Conservation (phyloP, 352 stramenopile species). For the Pythium rhizo-oryzae region DNA sequence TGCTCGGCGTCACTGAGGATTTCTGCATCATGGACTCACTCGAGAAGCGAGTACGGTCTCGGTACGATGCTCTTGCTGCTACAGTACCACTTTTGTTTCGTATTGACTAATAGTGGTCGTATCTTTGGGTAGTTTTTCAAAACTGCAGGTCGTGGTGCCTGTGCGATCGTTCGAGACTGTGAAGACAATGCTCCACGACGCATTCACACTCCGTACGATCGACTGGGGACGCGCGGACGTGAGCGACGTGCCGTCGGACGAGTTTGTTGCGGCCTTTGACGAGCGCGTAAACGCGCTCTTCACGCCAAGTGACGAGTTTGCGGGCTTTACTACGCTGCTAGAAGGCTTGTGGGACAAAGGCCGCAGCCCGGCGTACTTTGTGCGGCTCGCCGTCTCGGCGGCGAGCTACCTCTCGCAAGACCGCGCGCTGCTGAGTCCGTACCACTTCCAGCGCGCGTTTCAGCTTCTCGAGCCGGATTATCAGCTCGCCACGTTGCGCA, state of each 20-base stretch:
- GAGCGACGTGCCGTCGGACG: constrained; percentile 20
- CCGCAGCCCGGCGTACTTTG: constrained; percentile 58
- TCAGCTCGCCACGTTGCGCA: constrained; percentile 71
- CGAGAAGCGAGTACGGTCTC: constrained; percentile 80
- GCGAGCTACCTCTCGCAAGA: constrained; percentile 48
- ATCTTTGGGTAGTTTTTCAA: constrained; percentile 60
- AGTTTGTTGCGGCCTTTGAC: constrained; percentile 51
- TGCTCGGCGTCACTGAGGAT: constrained; percentile 78
- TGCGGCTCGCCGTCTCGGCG: constrained; percentile 54
- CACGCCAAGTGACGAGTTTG: constrained; percentile 30
- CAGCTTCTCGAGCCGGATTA: constrained; percentile 71
- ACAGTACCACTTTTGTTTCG: no score
- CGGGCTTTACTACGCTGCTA: constrained; percentile 52
- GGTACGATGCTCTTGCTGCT: constrained; percentile 32
- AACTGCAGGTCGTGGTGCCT: constrained; percentile 75
- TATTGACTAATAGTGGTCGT: no score
- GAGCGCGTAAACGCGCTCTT: constrained; percentile 44
- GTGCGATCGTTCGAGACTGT: constrained; percentile 59
- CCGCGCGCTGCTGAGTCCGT: constrained; percentile 38
- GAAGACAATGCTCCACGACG: constrained; percentile 42
- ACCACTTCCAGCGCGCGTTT: constrained; percentile 57
- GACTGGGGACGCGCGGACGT: constrained; percentile 33
- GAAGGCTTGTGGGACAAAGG: constrained; percentile 83
- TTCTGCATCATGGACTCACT: constrained; percentile 84
- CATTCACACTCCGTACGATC: constrained; percentile 44